Base-by-base conservation (phyloP, 768 basidiomycete species). In the Gymnopilus dilepis region DNA sequence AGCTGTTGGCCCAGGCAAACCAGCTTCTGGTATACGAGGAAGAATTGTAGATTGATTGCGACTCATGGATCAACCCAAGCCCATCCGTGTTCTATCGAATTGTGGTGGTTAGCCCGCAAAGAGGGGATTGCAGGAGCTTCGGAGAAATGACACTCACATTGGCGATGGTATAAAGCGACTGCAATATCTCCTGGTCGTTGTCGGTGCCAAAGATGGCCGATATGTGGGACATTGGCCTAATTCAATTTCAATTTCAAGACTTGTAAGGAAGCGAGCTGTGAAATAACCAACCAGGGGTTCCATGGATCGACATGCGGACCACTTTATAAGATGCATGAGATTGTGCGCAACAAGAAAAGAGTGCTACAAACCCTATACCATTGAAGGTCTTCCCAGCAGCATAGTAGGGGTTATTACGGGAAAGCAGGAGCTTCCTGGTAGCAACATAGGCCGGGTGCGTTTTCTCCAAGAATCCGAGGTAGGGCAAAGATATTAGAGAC, bases 1-100 rank as follows among this genome's bases (percentile, higher is more conserved):
- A 93, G 73, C 89, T 89, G 71, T 91, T 91, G 13, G 87, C 91
- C 90, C 90, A 92, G 21, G 91, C 90, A 72, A 92, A 92, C 90
- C 90, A 92, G 19, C 85, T 80, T 21, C 90, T 80, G 34, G 89
- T 91, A 67, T 89, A 91, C 26, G 80, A 78, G 15, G 73, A 75
- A 19, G 72, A 65, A 33, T 86, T 73, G 72, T 88, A 87, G 59
- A 92, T 88, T 8, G 82, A 82, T 65, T 86, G 82, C 1, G 88
- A 88, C 72, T 93, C 91, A 69, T 92, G 91, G 45, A 92, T 89
- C 42, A 92, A 75, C n/a, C 91, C 91, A 13, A 92, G 80, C 2
- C 87, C 86, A 19, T 81, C 81, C 0, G 91, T 92, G 71, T 89
- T 90, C 90, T 91, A 64, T 21, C n/a, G n/a, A n/a, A n/a, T n/a